Conservation (phyloP, 768 basidiomycete species). For the Terana coerulea region DNA sequence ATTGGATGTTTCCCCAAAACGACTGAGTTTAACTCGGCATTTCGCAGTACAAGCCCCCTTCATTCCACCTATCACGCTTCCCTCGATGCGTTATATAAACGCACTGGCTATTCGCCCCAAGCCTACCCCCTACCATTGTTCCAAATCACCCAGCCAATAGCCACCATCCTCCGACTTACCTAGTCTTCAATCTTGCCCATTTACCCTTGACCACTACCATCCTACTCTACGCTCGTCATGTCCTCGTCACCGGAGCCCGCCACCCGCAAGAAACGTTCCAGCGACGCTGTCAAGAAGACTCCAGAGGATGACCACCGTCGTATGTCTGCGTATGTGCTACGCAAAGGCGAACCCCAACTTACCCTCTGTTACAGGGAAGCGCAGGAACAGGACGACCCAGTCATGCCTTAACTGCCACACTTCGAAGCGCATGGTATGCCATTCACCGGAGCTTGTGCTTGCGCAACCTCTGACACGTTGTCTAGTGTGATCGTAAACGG, state of each 20-base stretch:
- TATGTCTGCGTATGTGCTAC: constrained; percentile 21
- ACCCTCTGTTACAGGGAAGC: constrained; percentile 24
- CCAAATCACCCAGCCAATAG: background rate
- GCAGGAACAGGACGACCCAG: constrained; percentile 70
- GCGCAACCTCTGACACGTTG: background rate
- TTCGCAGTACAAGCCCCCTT: constrained; percentile 1
- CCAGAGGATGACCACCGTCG: constrained; percentile 50
- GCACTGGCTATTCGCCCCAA: background rate
- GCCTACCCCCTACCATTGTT: constrained; percentile 1
- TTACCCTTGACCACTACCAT: background rate
- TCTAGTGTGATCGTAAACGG: constrained; percentile 44
- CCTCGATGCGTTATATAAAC: constrained; percentile 14
- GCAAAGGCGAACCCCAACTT: constrained; percentile 3
- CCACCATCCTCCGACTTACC: background rate
- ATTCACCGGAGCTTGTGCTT: background rate
- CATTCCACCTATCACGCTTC: constrained; percentile 4
- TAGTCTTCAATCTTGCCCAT: too few species aligned
- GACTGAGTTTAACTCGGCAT: constrained; percentile 9
- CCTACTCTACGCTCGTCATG: constrained; percentile 18
- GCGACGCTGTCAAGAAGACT: constrained; percentile 25
- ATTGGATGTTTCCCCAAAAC: constrained; percentile 5
- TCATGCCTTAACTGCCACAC: constrained; percentile 73
- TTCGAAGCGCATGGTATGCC: constrained; percentile 65
- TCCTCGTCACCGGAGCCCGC: constrained; percentile 17
- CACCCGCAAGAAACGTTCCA: constrained; percentile 23